These are phyloP conservation scores for Trichoderma arundinaceum DNA, from an alignment of 2,329 filamentous ascomycete genomes.

Conservation along the genomic window DNA sequence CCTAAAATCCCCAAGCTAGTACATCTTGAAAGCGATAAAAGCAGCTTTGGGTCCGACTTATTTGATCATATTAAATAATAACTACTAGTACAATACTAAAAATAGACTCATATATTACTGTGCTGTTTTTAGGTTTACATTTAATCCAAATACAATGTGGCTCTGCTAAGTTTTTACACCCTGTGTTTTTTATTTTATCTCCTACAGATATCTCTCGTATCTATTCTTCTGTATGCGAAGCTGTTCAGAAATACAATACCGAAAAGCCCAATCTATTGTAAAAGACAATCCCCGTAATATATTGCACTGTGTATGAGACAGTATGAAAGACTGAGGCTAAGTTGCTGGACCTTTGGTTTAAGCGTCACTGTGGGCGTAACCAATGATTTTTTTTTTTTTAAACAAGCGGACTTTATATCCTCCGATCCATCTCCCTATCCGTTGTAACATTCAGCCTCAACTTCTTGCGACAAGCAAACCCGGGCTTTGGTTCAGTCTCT, in stretches of 20 bases:
- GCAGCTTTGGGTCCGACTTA: slow-evolving; percentile 57
- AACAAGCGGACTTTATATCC: slow-evolving; percentile 25
- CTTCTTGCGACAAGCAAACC: slow-evolving; percentile 2
- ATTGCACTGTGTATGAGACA: too few species aligned
- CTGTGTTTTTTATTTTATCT: not conserved
- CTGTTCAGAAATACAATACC: too few species aligned
- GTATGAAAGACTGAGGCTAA: too few species aligned
- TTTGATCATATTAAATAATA: slow-evolving; percentile 64
- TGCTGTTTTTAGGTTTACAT: slow-evolving; percentile 3
- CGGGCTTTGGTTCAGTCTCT: not conserved
- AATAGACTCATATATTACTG: slow-evolving; percentile 6
- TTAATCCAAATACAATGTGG: slow-evolving; percentile 3
- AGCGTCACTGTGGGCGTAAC: too few species aligned
- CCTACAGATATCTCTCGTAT: too few species aligned
- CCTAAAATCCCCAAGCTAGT: slow-evolving; percentile 66
- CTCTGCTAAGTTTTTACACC: not conserved
- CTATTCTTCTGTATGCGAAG: too few species aligned
- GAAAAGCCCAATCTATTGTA: too few species aligned
- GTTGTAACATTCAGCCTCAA: not conserved
- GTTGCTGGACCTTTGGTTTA: too few species aligned
- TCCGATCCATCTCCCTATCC: slow-evolving; percentile 10
- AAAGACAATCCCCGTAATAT: too few species aligned
- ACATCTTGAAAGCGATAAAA: slow-evolving; percentile 57
- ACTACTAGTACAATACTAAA: not conserved
- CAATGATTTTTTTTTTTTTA: too few species aligned